Evolutionary conservation across 192 early-diverging fungal genomes (phyloP), one percentile per base, ranked within the genome.

Genomic region (Chytriomyces sp.): DNA sequence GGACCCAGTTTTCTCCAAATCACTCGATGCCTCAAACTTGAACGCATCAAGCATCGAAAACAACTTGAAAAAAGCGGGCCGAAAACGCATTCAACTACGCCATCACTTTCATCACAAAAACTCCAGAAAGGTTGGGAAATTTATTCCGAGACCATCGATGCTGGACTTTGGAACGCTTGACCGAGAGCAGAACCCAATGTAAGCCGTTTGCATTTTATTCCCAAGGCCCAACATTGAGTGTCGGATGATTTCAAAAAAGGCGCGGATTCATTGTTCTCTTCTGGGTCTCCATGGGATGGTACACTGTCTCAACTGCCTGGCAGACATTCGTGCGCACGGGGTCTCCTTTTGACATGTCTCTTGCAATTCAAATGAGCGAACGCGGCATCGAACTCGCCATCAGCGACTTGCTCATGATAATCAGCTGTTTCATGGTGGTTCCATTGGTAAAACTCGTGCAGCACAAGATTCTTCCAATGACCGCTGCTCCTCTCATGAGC

Each of bases 221-320:
- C 9, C 8, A 9, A 64, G 24, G 24, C 63, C 35, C 35, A 35
- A 35, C 35, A 35, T 35, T 35, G 35, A 35, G 3, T 35, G 35
- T 4, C 2, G 35, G 35, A 35, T 35, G 35, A 35, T 35, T 35
- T 35, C 35, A 35, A 35, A 35, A 59, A 59, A 59, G 46, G 61
- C 88, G 92, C 45, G 93, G 93, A 20, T 94, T 94, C 80, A 92
- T 92, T 79, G 91, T 89, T 1, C 82, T 95, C 20, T 96, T 95
- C 77, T 95, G 94, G 93, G 87, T 93, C 53, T 86, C 85, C 26
- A 93, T 96, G 89, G 88, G 83, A 10, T 87, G 87, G 61, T 93
- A 92, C 71, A 82, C 89, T n/a, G 59, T 92, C 28, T 85, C 86
- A 47, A 89, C 88, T 0, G 76, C 91, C 28, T 83, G 87, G n/a